Conservation (phyloP, 257 asterid species). For the Ilex asprella region DNA sequence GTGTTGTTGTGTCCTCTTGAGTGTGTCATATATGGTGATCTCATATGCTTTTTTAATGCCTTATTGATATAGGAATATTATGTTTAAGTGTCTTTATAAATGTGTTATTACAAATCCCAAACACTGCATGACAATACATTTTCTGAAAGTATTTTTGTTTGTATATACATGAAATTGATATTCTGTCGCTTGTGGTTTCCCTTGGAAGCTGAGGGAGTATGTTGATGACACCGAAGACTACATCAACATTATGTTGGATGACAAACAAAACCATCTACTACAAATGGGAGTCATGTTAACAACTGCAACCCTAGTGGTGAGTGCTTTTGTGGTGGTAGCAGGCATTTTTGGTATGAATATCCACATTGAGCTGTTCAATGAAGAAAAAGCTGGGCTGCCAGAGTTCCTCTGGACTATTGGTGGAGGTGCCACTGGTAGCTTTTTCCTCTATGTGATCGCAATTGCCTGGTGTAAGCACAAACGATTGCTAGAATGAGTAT, state of each 20-base stretch:
- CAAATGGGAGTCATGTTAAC: slow-evolving; percentile 78
- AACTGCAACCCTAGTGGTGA: slow-evolving; percentile 62
- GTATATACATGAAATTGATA: slow-evolving; percentile 1
- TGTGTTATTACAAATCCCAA: no score
- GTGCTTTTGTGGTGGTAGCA: slow-evolving; percentile 58
- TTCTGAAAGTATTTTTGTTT: not conserved
- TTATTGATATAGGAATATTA: no score
- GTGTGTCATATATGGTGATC: no score
- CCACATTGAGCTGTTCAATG: slow-evolving; percentile 34
- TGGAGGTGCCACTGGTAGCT: slow-evolving; percentile 42
- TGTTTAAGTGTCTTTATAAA: no score
- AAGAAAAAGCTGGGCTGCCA: slow-evolving; percentile 24
- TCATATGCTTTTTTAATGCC: no score
- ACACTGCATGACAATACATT: not conserved
- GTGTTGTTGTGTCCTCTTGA: no score
- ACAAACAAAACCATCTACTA: slow-evolving; percentile 78
- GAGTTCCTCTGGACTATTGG: slow-evolving; percentile 57
- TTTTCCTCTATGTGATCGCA: slow-evolving; percentile 42
- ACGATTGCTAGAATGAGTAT: slow-evolving; percentile 36
- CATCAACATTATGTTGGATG: slow-evolving; percentile 85
- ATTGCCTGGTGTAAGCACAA: slow-evolving; percentile 62
- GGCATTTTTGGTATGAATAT: slow-evolving; percentile 80
- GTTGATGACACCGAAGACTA: slow-evolving; percentile 90
- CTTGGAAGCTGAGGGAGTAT: slow-evolving; percentile 66
- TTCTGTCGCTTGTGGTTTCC: not conserved